Percentiles rank a stretch among this genome's conserved stretches.
Evolutionary conservation across 371 early-diverging fungal genomes (phyloP).

Genomic region (Smittium culicis): DNA sequence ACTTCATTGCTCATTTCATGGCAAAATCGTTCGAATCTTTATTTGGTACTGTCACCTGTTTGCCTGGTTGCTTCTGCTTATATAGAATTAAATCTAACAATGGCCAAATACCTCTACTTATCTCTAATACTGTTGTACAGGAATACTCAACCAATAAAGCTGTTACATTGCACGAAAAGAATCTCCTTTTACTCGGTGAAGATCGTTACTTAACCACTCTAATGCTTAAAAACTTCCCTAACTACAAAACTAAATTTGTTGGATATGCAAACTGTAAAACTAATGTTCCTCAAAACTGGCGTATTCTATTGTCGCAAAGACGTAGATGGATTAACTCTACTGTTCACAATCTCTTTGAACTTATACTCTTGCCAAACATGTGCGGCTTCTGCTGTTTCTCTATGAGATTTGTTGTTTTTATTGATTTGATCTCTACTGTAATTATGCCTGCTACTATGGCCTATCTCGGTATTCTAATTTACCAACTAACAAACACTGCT

Average conservation of each 20-base stretch:
- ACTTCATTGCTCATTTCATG: constrained; percentile 88
- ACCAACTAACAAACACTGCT: constrained; percentile 24
- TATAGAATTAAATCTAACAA: constrained; percentile 76
- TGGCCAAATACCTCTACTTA: constrained; percentile 71
- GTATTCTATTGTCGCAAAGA: constrained; percentile 84
- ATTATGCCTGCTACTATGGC: constrained; percentile 87
- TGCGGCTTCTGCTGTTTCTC: constrained; percentile 96
- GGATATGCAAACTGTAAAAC: constrained; percentile 90
- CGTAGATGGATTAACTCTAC: constrained; percentile 99
- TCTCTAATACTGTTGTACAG: constrained; percentile 78
- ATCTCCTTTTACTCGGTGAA: constrained; percentile 94
- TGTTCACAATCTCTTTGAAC: constrained; percentile 87
- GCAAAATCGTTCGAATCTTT: constrained; percentile 86
- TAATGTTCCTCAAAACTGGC: constrained; percentile 80
- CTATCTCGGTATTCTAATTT: constrained; percentile 47
- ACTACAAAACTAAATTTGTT: constrained; percentile 85
- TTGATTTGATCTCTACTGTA: constrained; percentile 92
- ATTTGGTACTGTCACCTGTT: constrained; percentile 89
- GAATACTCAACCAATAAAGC: constrained; percentile 87
- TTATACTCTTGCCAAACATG: constrained; percentile 76
- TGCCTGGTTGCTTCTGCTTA: constrained; percentile 94
- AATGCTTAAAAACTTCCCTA: constrained; percentile 91
- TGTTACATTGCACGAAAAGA: constrained; percentile 96
- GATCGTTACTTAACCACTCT: constrained; percentile 97
- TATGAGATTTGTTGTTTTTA: constrained; percentile 94